These are phyloP conservation scores for Pholiota conissans DNA, from an alignment of 768 basidiomycete species.

Conservation along the genomic window DNA sequence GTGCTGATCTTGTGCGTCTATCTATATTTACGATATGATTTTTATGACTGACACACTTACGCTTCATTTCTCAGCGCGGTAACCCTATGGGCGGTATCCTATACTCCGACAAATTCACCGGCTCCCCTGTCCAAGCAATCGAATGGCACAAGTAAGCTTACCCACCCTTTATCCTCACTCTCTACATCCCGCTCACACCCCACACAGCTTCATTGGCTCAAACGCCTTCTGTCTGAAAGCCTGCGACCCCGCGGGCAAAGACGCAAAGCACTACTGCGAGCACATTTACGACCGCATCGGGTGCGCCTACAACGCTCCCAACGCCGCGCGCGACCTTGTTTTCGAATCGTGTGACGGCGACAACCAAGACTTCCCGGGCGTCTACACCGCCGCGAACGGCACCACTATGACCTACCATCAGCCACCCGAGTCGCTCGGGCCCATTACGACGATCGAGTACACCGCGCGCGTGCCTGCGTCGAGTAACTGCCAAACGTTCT, in stretches of 20 bases:
- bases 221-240: conserved; percentile 68
- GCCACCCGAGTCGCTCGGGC: conserved; percentile 37
- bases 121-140: conserved; percentile 51
- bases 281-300: conserved; percentile 79
- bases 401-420: conserved; percentile 36
- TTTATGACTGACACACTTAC: no score
- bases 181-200: not conserved
- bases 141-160: conserved; percentile 69
- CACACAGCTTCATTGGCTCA: conserved; percentile 67
- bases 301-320: conserved; percentile 72
- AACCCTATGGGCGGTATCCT: conserved; percentile 77
- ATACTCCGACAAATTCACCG: conserved; percentile 56
- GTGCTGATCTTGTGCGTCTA: conserved; percentile 51
- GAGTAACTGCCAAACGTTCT: conserved; percentile 33
- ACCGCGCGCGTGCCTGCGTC: conserved; percentile 35
- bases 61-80: conserved; percentile 67
- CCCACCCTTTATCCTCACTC: not conserved
- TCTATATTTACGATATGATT: not conserved
- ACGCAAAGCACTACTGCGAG: conserved; percentile 58
- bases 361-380: conserved; percentile 59
- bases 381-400: conserved; percentile 37
- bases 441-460: conserved; percentile 33
- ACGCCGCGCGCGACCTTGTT: conserved; percentile 51
- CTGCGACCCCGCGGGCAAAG: conserved; percentile 59
- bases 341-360: conserved; percentile 72